phyloP scores from a whole-genome alignment of 148 eudicot species.

The Heliamphora exappendiculata region DNA sequence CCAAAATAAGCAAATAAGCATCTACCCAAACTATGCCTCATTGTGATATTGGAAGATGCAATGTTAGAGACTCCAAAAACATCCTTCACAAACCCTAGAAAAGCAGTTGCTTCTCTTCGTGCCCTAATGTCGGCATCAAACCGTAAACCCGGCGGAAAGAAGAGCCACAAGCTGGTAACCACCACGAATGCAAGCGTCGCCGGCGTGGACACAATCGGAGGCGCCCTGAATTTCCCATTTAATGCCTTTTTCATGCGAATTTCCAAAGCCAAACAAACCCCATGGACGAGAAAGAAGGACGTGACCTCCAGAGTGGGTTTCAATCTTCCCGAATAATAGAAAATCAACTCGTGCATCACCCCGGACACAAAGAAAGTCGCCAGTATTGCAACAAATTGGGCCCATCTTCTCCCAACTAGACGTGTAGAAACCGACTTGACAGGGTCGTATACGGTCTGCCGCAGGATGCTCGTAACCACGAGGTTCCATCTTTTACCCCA shows the following conservation, averaged over 20 bases:
- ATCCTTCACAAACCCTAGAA: slow-evolving; percentile 22
- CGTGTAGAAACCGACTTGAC: neutral
- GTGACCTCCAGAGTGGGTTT: slow-evolving; percentile 18
- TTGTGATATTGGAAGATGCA: neutral
- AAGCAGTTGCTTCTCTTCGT: slow-evolving; percentile 29
- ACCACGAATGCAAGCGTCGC: slow-evolving; percentile 30
- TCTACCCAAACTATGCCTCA: too few relatives aligned
- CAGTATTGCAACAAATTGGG: neutral
- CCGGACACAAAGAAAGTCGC: slow-evolving; percentile 19
- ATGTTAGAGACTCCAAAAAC: neutral
- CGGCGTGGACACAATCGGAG: slow-evolving; percentile 25
- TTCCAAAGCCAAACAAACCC: slow-evolving; percentile 15
- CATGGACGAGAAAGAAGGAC: slow-evolving; percentile 14
- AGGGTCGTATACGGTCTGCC: slow-evolving; percentile 13
- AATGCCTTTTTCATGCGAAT: slow-evolving; percentile 17
- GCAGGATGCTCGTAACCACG: slow-evolving; percentile 4
- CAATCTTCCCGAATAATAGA: slow-evolving; percentile 7
- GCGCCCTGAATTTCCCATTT: slow-evolving; percentile 11
- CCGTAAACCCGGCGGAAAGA: slow-evolving; percentile 44
- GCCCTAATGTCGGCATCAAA: slow-evolving; percentile 19
- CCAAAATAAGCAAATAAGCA: too few relatives aligned
- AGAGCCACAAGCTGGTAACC: slow-evolving; percentile 31
- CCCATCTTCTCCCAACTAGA: slow-evolving; percentile 2
- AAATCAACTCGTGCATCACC: slow-evolving; percentile 22
- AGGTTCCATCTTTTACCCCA: slow-evolving; percentile 23